Evolutionary conservation across 257 asterid genomes (phyloP).

Genomic region (Petrea volubilis): DNA sequence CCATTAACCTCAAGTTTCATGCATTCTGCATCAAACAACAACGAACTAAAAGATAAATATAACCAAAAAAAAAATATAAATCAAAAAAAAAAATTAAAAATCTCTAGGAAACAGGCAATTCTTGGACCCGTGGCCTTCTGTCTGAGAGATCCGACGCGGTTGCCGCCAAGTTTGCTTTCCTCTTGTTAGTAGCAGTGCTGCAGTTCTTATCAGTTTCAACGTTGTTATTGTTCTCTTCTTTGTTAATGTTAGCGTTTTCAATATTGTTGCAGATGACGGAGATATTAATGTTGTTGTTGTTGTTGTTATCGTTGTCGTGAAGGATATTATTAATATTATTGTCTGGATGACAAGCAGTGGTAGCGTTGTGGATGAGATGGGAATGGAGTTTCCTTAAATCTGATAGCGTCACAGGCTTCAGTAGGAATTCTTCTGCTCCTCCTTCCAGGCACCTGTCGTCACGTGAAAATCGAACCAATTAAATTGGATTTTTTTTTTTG

Average conservation of each 20-base stretch:
- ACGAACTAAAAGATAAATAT: background rate
- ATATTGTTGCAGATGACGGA: background rate
- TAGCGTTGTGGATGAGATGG: constrained; percentile 18
- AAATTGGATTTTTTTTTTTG: background rate
- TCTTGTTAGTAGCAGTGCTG: constrained; percentile 40
- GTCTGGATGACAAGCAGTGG: background rate
- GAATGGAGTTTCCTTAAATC: constrained; percentile 53
- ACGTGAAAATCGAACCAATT: no score
- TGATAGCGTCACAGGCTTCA: constrained; percentile 58
- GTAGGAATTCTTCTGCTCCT: constrained; percentile 61
- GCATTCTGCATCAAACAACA: background rate
- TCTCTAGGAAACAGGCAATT: constrained; percentile 32
- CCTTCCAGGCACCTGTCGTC: constrained; percentile 61
- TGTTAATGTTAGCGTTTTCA: constrained; percentile 12
- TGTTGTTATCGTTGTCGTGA: background rate
- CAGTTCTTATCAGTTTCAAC: constrained; percentile 33
- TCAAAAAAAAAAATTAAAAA: background rate
- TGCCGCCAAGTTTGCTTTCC: constrained; percentile 30
- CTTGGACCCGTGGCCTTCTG: constrained; percentile 41
- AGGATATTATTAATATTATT: background rate
- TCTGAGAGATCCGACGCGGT: constrained; percentile 32
- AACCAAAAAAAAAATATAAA: background rate
- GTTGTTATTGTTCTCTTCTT: constrained; percentile 27
- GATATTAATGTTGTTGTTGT: background rate
- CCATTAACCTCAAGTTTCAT: background rate